These are phyloP conservation scores for Lactarius pseudohatsudake DNA, from an alignment of 768 basidiomycete genomes.

Conservation along the genomic window DNA sequence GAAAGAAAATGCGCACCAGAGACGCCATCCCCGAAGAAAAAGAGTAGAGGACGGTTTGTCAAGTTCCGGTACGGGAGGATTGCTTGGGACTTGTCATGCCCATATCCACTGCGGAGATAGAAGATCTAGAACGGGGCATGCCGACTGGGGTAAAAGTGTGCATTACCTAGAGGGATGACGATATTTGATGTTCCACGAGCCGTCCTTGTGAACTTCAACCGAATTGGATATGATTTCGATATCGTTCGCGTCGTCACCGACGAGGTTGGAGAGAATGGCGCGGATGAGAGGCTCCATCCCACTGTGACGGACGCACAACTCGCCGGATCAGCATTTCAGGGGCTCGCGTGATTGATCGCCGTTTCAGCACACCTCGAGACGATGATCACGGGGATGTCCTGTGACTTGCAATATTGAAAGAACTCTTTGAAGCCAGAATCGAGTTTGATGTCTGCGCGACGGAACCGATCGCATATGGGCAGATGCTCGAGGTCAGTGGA, in stretches of 20 bases:
- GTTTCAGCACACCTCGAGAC: conserved; percentile 68
- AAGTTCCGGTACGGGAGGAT: conserved; percentile 87
- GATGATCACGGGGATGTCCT: conserved; percentile 86
- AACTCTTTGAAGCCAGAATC: conserved; percentile 90
- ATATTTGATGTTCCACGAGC: conserved; percentile 80
- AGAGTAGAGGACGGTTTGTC: conserved; percentile 69
- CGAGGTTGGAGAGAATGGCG: conserved; percentile 79
- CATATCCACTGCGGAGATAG: conserved; percentile 59
- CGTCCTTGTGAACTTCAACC: conserved; percentile 61
- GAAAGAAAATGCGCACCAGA: conserved; percentile 58
- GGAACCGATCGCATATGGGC: conserved; percentile 12
- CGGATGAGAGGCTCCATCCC: conserved; percentile 95
- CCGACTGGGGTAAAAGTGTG: conserved; percentile 23
- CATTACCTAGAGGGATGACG: conserved; percentile 81
- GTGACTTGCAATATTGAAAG: conserved; percentile 75
- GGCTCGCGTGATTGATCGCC: neutral
- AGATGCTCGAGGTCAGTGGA: neutral
- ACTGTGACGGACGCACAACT: conserved; percentile 39
- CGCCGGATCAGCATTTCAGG: conserved; percentile 2
- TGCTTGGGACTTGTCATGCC: conserved; percentile 95
- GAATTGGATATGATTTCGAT: conserved; percentile 97
- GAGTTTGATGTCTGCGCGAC: conserved; percentile 67
- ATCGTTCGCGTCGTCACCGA: conserved; percentile 67
- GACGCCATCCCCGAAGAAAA: conserved; percentile 98
- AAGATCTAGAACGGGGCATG: conserved; percentile 1